Evolutionary conservation across 208 protist species (phyloP).

Genomic region (Blechomonas ayalai): DNA sequence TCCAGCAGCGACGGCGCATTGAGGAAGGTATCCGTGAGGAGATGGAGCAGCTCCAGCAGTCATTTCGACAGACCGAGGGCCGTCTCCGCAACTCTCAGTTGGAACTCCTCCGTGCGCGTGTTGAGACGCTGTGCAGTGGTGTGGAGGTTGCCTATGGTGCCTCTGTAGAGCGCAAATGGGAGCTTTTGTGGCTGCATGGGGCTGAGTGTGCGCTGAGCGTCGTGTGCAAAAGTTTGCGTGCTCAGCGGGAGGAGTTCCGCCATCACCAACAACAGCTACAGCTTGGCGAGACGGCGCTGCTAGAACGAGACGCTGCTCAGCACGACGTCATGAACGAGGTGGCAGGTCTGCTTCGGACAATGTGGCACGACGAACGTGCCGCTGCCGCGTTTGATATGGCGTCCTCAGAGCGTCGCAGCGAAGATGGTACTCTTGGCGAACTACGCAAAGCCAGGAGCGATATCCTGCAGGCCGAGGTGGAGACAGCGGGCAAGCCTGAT

Average conservation of each 20-base stretch:
- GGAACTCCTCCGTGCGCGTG: neutral
- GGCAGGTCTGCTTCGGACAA: slow-evolving; percentile 15
- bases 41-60: slow-evolving; percentile 1
- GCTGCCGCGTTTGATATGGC: slow-evolving; percentile 2
- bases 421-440: no score
- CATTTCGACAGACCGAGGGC: neutral
- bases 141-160: no score
- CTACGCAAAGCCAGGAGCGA: no score
- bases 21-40: slow-evolving; percentile 4
- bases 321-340: slow-evolving; percentile 16
- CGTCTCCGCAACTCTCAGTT: neutral
- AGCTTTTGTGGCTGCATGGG: no score
- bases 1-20: slow-evolving; percentile 4
- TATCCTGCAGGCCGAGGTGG: no score
- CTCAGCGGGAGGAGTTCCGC: slow-evolving; percentile 9
- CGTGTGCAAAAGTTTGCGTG: no score
- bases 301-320: slow-evolving; percentile 14
- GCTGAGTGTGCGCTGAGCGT: no score
- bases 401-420: no score
- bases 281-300: slow-evolving; percentile 12
- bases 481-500: no score
- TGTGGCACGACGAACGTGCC: slow-evolving; percentile 28
- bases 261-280: slow-evolving; percentile 16
- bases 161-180: no score
- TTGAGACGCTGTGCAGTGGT: no score